These are phyloP conservation scores for Microbotryum scabiosae DNA, from an alignment of 1,284 basidiomycete genomes.

Conservation along the genomic window DNA sequence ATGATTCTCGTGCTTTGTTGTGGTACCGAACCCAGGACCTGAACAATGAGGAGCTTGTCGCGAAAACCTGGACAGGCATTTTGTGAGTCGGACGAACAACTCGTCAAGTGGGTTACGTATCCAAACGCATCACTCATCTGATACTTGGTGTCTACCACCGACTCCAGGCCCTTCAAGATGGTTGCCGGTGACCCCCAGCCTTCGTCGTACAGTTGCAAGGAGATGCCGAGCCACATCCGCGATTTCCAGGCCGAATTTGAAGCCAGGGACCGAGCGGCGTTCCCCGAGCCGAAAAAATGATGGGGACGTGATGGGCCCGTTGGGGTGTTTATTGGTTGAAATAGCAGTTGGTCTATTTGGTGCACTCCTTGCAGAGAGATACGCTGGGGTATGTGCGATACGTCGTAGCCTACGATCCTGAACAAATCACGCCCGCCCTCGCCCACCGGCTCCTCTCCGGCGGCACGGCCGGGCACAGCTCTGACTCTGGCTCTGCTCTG, in stretches of 20 bases:
- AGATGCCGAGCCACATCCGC: background rate
- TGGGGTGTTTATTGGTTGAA: too few relatives aligned
- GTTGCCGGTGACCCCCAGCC: background rate
- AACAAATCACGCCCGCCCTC: too few relatives aligned
- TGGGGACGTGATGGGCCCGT: too few relatives aligned
- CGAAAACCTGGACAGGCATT: constrained; percentile 32
- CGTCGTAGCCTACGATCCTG: too few relatives aligned
- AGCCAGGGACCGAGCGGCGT: background rate
- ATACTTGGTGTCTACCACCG: background rate
- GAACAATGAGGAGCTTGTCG: constrained; percentile 20
- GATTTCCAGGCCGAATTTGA: background rate
- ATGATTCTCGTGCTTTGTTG: background rate
- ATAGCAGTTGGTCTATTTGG: too few relatives aligned
- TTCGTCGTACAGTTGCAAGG: background rate
- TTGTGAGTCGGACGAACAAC: constrained; percentile 3
- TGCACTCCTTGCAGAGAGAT: too few relatives aligned
- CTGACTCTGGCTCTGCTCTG: too few relatives aligned
- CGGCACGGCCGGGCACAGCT: too few relatives aligned
- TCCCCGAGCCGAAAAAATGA: too few relatives aligned
- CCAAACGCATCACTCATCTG: background rate
- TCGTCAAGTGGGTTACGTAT: background rate
- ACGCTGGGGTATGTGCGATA: too few relatives aligned
- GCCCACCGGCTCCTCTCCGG: too few relatives aligned
- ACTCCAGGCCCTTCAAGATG: background rate
- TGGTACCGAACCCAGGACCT: constrained; percentile 6